Evolutionary conservation across 2,329 filamentous ascomycete species (phyloP), one percentile per base, ranked within the genome.

Genomic region (Phaeophleospora eucalypticola): DNA sequence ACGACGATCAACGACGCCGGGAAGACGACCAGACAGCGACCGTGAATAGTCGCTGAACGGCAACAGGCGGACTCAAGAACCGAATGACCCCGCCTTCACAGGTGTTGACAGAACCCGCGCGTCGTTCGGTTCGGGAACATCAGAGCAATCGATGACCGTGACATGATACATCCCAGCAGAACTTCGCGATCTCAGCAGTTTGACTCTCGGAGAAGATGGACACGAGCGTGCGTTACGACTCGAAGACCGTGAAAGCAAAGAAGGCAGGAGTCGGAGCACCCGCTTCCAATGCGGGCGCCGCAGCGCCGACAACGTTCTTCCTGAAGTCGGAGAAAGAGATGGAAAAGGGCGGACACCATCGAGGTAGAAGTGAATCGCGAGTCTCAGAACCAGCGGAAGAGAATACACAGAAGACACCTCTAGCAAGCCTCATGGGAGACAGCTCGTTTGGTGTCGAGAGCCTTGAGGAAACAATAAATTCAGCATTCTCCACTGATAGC

Each of bases 371-470:
- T 43, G 48, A 39, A 27, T 60, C 59, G 32, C 49, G 56, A 34
- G 52, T 65, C 19, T 36, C 52, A 17, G 27, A 34, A 35, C 43
- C 27, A n/a, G 21, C 33, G 10, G 37, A 48, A 33, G 56, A 57
- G 16, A 43, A 41, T 12, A 17, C 21, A 35, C 18, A 45, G 24
- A 35, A 52, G n/a, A 45, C 58, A 15, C 56, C 58, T 27, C 53
- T 65, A n/a, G 48, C 58, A 9, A 62, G 60, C 3, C 59, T 60
- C 14, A 56, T 59, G 49, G 49, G 41, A 36, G 73, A 77, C 29
- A 76, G 71, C 57, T 73, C 71, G 36, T 81, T 75, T 59, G 79
- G 79, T 2, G 77, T 82, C 2, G 73, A 79, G 55, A 82, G 78
- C 57, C 64, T 82, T 21, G 71, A 74, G 34, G 78, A 80, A 39